A percentile compares a stretch with the other conserved stretches of the same genome.
Conservation (phyloP, 371 early-diverging fungal species). For the Mortierella sp. region DNA sequence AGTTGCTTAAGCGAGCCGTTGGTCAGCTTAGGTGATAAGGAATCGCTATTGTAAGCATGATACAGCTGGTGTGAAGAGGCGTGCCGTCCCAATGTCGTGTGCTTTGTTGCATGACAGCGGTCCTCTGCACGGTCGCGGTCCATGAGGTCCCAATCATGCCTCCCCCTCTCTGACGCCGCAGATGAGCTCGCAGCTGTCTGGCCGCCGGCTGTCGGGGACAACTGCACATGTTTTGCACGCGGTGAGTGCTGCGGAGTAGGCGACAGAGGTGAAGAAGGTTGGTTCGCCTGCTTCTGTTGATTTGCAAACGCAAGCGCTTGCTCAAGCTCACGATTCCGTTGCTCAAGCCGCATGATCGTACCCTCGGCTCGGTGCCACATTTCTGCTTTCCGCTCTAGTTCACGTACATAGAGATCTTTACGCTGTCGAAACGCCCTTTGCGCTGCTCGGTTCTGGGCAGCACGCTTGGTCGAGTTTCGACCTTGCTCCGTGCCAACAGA, state of each 20-base stretch:
- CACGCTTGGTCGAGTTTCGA: constrained; percentile 65
- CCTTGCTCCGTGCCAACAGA: constrained; percentile 43
- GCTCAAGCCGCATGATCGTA: constrained; percentile 57
- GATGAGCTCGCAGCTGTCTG: not conserved
- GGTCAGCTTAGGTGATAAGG: constrained; percentile 8
- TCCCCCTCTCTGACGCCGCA: not conserved
- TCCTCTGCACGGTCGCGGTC: not conserved
- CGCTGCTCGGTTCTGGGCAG: constrained; percentile 81
- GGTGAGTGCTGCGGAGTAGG: constrained; percentile 23
- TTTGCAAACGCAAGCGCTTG: constrained; percentile 1
- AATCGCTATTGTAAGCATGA: constrained; percentile 4
- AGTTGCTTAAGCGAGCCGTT: constrained; percentile 2
- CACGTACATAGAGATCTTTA: constrained; percentile 78
- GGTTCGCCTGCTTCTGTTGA: not conserved
- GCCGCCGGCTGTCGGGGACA: not conserved
- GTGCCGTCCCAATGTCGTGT: constrained; percentile 14
- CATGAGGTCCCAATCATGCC: too few relatives aligned
- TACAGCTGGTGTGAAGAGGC: constrained; percentile 26
- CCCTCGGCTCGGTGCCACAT: constrained; percentile 60
- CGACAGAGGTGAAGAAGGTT: constrained; percentile 36
- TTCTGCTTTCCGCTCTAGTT: constrained; percentile 70
- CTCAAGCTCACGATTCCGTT: constrained; percentile 57
- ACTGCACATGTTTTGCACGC: not conserved
- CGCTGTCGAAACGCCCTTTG: constrained; percentile 84
- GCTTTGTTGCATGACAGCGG: not conserved